A percentile compares a stretch with the other conserved stretches of the same genome.
Evolutionary conservation across 345 rosid genomes (phyloP).

Genomic region (Pugionium dolabratum): DNA sequence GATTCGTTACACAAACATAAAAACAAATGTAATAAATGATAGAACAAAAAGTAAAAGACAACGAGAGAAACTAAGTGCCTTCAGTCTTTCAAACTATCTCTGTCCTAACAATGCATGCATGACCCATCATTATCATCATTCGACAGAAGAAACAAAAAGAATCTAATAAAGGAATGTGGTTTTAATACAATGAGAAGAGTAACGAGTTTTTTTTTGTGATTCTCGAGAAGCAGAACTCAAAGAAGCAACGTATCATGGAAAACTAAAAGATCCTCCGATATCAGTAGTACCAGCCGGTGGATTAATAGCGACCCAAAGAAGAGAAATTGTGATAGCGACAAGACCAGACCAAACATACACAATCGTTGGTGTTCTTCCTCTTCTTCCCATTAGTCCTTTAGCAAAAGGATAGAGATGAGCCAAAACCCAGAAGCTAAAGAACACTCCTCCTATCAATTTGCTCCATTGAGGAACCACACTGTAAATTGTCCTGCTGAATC

Average conservation of each 20-base stretch:
- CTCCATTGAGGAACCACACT: slow-evolving; percentile 89
- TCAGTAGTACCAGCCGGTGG: slow-evolving; percentile 72
- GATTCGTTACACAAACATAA: not conserved
- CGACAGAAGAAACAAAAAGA: slow-evolving; percentile 24
- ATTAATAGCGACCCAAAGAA: slow-evolving; percentile 95
- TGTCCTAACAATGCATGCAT: slow-evolving; percentile 11
- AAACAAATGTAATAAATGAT: slow-evolving; percentile 15
- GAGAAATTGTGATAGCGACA: slow-evolving; percentile 86
- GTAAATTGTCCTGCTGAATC: slow-evolving; percentile 89
- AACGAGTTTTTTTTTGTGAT: not conserved
- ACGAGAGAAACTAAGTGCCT: slow-evolving; percentile 21
- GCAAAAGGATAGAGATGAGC: slow-evolving; percentile 99
- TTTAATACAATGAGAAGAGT: not conserved
- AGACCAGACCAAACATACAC: slow-evolving; percentile 98
- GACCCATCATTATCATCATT: slow-evolving; percentile 4
- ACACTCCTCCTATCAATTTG: slow-evolving; percentile 80
- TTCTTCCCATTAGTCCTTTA: slow-evolving; percentile 95
- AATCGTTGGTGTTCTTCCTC: slow-evolving; percentile 96
- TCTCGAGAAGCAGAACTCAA: slow-evolving; percentile 15
- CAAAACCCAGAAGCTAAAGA: slow-evolving; percentile 99
- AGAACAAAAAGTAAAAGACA: slow-evolving; percentile 18
- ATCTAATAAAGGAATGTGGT: slow-evolving; percentile 33
- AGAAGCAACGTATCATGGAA: slow-evolving; percentile 62
- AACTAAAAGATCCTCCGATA: slow-evolving; percentile 90
- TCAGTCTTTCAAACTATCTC: slow-evolving; percentile 17